Conservation (phyloP, 257 asterid species). For the Agastache rugosa region DNA sequence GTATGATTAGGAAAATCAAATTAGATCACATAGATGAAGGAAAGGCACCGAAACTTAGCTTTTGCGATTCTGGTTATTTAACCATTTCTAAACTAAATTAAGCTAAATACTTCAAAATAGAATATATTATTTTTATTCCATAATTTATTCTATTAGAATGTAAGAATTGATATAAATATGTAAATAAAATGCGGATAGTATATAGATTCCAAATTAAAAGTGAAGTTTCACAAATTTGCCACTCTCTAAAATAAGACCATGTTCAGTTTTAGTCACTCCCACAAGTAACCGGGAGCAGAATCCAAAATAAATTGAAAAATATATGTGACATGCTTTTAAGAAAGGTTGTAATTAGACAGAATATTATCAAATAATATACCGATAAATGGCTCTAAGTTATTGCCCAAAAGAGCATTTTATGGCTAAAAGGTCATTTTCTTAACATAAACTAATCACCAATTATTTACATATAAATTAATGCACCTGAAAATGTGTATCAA, state of each 20-base stretch:
- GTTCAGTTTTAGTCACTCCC: neutral
- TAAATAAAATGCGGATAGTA: too few relatives aligned
- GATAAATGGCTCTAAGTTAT: neutral
- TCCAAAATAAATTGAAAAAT: neutral
- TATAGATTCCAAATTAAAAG: too few relatives aligned
- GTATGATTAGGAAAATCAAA: neutral
- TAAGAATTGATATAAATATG: too few relatives aligned
- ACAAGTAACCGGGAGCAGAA: neutral
- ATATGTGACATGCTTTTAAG: neutral
- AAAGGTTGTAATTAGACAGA: neutral
- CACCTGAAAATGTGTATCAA: too few relatives aligned
- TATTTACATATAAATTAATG: neutral
- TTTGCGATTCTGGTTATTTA: neutral
- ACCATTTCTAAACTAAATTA: too few relatives aligned
- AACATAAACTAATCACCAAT: slow-evolving; percentile 37
- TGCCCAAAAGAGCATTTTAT: slow-evolving; percentile 17
- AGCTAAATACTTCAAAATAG: too few relatives aligned
- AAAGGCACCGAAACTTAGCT: neutral
- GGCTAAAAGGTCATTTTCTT: slow-evolving; percentile 47
- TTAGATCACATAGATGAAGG: neutral
- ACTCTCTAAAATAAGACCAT: neutral
- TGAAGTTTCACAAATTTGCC: neutral
- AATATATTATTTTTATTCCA: too few relatives aligned
- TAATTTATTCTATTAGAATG: too few relatives aligned
- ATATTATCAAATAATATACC: neutral